These are phyloP conservation scores for Camellia sinensis DNA, from an alignment of 148 eudicot species.

Conservation along the genomic window DNA sequence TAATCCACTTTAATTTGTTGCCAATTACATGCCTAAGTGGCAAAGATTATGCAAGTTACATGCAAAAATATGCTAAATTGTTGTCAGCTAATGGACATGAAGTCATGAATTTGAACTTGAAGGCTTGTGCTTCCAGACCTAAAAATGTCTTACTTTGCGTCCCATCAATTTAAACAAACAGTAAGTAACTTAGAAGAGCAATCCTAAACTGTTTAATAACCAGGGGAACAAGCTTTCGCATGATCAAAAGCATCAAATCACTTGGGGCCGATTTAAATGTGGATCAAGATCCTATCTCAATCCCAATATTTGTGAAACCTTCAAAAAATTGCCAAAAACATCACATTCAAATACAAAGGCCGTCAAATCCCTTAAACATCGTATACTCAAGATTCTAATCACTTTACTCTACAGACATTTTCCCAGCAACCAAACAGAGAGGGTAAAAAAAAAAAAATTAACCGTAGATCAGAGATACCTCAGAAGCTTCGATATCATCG, in stretches of 20 bases:
- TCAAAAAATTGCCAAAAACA: neutral
- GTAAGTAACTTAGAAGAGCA: neutral
- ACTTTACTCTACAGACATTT: neutral
- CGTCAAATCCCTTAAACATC: neutral
- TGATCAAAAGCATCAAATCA: neutral
- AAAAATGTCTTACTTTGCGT: neutral
- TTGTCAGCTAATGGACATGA: no score
- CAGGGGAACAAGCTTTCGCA: neutral
- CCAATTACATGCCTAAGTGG: neutral
- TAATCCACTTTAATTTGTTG: neutral
- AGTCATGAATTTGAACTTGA: neutral
- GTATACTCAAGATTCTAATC: neutral
- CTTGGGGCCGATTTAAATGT: neutral
- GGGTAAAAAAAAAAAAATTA: neutral
- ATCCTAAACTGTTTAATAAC: no score
- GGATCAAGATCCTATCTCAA: neutral
- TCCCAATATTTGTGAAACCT: neutral
- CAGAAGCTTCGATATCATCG: slow-evolving; percentile 33
- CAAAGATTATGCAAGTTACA: neutral
- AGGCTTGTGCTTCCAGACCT: neutral
- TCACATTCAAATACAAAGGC: neutral
- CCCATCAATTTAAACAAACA: neutral
- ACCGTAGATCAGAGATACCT: slow-evolving; percentile 34
- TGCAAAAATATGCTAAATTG: no score
- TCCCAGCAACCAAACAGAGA: neutral